Conservation (phyloP, 495 filamentous ascomycete species). For the Xeromyces bisporus region DNA sequence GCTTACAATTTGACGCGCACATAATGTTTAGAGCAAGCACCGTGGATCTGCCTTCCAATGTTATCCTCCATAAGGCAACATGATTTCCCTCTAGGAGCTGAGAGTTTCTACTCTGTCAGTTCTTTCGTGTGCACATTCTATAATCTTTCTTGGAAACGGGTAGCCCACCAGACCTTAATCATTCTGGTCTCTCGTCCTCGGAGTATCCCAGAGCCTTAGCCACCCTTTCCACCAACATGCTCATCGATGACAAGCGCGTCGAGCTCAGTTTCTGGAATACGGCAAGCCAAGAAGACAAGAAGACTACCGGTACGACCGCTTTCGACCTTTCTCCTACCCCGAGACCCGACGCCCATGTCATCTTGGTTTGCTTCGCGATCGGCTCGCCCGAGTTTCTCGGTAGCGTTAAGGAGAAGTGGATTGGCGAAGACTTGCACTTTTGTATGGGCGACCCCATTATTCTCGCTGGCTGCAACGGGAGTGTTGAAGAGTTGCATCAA, state of each 20-base stretch:
- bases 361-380: conserved; percentile 96
- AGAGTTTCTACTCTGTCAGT: too few relatives aligned
- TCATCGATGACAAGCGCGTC: conserved; percentile 98
- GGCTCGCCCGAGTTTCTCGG: conserved; percentile 97
- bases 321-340: conserved; percentile 96
- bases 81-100: too few relatives aligned
- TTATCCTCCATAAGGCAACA: too few relatives aligned
- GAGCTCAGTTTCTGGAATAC: conserved; percentile 99
- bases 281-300: too few relatives aligned
- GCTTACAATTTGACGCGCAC: too few relatives aligned
- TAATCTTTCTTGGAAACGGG: too few relatives aligned
- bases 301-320: too few relatives aligned
- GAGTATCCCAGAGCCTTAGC: conserved; percentile 99
- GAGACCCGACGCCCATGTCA: conserved; percentile 97
- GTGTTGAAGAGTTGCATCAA: conserved; percentile 95
- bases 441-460: conserved; percentile 97
- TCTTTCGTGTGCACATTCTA: too few relatives aligned
- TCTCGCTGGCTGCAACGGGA: conserved; percentile 98
- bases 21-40: too few relatives aligned
- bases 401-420: conserved; percentile 99
- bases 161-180: too few relatives aligned
- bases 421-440: conserved; percentile 98
- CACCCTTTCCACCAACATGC: conserved; percentile 99
- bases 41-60: too few relatives aligned
- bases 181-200: too few relatives aligned